Base-by-base conservation (phyloP, 352 stramenopile species). In the Salisapilia sapeloensis region DNA sequence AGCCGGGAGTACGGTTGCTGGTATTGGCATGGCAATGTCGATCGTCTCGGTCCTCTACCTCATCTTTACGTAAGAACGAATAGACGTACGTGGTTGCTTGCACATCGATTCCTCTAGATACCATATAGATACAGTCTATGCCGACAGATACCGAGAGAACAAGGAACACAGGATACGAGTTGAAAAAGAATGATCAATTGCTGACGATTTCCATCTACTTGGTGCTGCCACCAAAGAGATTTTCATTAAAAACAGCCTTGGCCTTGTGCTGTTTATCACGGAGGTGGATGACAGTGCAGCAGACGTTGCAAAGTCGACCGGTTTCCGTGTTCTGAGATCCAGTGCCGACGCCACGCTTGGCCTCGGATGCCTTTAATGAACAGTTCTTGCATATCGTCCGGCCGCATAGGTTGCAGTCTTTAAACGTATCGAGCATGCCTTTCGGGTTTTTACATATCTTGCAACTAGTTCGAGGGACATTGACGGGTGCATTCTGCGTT, bases 371-470 rank as follows among this genome's bases (percentile, higher is more conserved):
- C 39, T 80, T 82, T 41, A 81, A 58, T 16, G 70, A 90, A 56
- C 69, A 81, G 42, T 74, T 84, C 48, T 83, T 83, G 53, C 74
- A 90, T 17, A 82, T 60, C 0, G 63, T 51, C 29, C 74, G 74
- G 13, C 69, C 71, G 18, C 74, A 90, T 9, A 90, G 50, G 24
- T 56, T 60, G 46, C 74, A 90, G 43, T 86, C 70, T 26, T 55
- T 60, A 14, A 81, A 49, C 35, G 70, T 56, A 31, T 90, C 74
- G 29, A 90, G 55, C 31, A 84, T 21, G 0, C 67, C 66, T 36
- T 79, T 81, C 2, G 70, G 62, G 24, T 74, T 62, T 46, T 82
- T 82, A 50, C 74, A 90, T 28, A 86, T 66, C 54, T 90, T 83
- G 64, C 72, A 89, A 24, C 42, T 59, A 23, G 62, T 69, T 18